Evolutionary conservation across 805 yeast genomes (phyloP).

Genomic region (Ogataea methanolica): DNA sequence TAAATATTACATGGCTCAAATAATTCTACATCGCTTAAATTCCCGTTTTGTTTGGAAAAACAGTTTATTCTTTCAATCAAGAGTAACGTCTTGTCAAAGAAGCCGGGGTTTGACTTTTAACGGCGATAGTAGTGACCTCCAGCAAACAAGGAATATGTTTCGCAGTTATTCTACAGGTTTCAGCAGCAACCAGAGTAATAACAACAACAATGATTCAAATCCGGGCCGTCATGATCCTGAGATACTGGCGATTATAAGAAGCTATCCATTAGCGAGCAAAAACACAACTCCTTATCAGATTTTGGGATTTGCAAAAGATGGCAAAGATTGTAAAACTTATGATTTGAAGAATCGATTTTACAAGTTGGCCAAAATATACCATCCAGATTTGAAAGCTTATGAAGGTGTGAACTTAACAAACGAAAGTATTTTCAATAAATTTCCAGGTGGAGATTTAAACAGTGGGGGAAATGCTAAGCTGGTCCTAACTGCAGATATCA

Average conservation of each 20-base stretch:
- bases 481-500: constrained; percentile 16
- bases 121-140: no score
- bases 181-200: no score
- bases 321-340: constrained; percentile 31
- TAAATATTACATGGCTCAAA: no score
- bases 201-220: no score
- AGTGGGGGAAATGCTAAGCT: constrained; percentile 1
- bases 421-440: constrained; percentile 2
- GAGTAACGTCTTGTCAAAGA: no score
- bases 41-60: no score
- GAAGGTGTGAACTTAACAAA: constrained; percentile 14
- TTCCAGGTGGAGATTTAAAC: constrained; percentile 1
- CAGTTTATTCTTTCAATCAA: no score
- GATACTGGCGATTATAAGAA: constrained; percentile 18
- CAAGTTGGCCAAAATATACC: constrained; percentile 68
- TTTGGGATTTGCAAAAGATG: constrained; percentile 36
- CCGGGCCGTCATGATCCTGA: constrained; percentile 15
- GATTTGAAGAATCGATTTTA: constrained; percentile 48
- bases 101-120: no score
- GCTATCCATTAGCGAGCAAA: constrained; percentile 38
- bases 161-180: no score
- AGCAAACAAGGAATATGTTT: no score
- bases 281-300: constrained; percentile 70
- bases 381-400: constrained; percentile 55
- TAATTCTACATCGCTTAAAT: no score